Percentiles rank a stretch among this genome's conserved stretches.
Evolutionary conservation across 345 rosid species (phyloP).

Genomic region (Carallia pectinifolia): DNA sequence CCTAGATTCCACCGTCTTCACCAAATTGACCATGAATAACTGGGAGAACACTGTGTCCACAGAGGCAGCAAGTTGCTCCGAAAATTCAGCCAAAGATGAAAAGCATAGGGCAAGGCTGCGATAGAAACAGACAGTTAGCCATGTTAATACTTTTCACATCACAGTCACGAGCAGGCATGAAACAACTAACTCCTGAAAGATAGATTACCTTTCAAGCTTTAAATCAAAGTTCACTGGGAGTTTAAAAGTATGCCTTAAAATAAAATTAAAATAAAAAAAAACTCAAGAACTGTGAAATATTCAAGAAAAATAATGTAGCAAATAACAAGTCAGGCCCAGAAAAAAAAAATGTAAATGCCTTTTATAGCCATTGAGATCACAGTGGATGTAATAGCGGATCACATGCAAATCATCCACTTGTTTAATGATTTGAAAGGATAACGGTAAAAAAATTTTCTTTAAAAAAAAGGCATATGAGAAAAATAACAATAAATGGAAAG

Average conservation of each 20-base stretch:
- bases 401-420: constrained; percentile 80
- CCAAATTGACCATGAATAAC: constrained; percentile 67
- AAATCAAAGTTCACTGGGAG: constrained; percentile 97
- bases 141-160: too few species aligned
- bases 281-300: constrained; percentile 11
- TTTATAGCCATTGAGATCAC: constrained; percentile 41
- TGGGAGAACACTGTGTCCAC: constrained; percentile 26
- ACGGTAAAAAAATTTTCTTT: too few species aligned
- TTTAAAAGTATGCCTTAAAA: constrained; percentile 71
- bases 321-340: too few species aligned
- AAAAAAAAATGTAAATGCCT: neutral
- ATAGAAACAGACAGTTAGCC: too few species aligned
- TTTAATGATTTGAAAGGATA: constrained; percentile 21
- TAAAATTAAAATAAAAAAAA: neutral
- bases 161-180: neutral
- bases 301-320: neutral
- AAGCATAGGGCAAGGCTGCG: too few species aligned
- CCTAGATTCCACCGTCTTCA: too few species aligned
- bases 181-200: neutral
- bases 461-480: too few species aligned
- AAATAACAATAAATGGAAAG: too few species aligned
- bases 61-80: too few species aligned
- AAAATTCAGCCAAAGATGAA: too few species aligned
- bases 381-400: constrained; percentile 76
- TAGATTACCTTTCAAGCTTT: constrained; percentile 21